phyloP scores from a whole-genome alignment of 2,329 filamentous ascomycete species.

The Dryadomyces quercus-mongolicae region DNA sequence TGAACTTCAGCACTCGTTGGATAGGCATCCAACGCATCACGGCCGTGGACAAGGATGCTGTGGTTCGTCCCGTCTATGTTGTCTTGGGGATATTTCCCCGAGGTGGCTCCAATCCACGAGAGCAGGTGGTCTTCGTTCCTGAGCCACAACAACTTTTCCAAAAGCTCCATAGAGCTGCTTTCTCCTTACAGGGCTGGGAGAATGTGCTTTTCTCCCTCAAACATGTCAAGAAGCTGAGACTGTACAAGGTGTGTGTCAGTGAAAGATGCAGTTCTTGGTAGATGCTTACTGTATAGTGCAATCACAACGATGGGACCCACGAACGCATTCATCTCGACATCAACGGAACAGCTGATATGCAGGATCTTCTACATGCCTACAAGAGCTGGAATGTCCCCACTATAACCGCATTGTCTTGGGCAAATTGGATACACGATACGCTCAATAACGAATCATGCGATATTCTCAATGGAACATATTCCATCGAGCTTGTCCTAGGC shows the following conservation, averaged over 20 bases:
- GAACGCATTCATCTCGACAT: not conserved
- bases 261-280: not conserved
- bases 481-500: not conserved
- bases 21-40: too few species aligned
- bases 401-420: too few species aligned
- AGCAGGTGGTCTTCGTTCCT: not conserved
- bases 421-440: too few species aligned
- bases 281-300: not conserved
- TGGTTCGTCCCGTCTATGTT: conserved; percentile 26
- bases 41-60: too few species aligned
- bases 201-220: not conserved
- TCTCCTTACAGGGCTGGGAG: not conserved
- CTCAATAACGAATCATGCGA: not conserved
- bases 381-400: too few species aligned
- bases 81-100: not conserved
- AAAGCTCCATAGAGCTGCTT: not conserved
- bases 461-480: not conserved
- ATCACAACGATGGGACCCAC: not conserved
- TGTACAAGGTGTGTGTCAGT: not conserved
- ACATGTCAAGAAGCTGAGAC: not conserved
- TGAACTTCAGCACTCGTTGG: too few species aligned
- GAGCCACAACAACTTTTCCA: not conserved
- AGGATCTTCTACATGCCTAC: not conserved
- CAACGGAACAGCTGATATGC: not conserved
- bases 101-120: not conserved